Evolutionary conservation across 139 green algal species (phyloP), one percentile per base, ranked within the genome.

Genomic region (Micromonas pusilla): DNA sequence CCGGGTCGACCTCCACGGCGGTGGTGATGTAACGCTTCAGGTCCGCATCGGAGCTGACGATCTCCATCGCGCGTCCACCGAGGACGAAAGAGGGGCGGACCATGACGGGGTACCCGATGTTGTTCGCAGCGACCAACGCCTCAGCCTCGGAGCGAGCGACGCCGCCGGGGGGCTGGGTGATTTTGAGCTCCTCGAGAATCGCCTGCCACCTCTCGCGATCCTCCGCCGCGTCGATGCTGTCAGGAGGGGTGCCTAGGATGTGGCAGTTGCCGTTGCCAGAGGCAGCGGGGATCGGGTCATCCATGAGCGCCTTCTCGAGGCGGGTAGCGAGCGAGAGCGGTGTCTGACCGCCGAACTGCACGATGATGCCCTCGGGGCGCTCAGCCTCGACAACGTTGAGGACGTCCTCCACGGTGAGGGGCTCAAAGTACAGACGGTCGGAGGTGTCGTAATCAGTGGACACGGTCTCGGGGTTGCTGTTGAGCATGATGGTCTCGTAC

Each of bases 401-500:
- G 80, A 98, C 94, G 77, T 98, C 94, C 87, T 89, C 71, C 38
- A 91, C 82, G 1, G 93, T 98, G 65, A 98, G 86, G 21, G 94
- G 94, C 89, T 99, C 96, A 77, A 99, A 99, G 91, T 99, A 99
- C 23, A 99, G 91, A 66, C 96, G 89, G 82, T 87, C 91, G 64
- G 85, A 93, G 79, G 96, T 99, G 90, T 99, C 96, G 79, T 99
- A 99, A 86, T 99, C 96, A 0, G 86, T 89, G 53, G 85, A 89
- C 6, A 99, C 96, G 2, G 96, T 99, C 89, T 99, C 96, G 0
- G 96, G 96, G 89, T 99, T 99, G 86, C 85, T 93, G 88, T 99
- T 99, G 92, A 98, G 96, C 96, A 99, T 99, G 88, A 99, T 98
- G 34, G 96, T 99, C 83, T 99, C 96, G 82, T 91, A 98, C 21